Conservation (phyloP, 2,329 filamentous ascomycete genomes). For the Tolypocladium sp. region DNA sequence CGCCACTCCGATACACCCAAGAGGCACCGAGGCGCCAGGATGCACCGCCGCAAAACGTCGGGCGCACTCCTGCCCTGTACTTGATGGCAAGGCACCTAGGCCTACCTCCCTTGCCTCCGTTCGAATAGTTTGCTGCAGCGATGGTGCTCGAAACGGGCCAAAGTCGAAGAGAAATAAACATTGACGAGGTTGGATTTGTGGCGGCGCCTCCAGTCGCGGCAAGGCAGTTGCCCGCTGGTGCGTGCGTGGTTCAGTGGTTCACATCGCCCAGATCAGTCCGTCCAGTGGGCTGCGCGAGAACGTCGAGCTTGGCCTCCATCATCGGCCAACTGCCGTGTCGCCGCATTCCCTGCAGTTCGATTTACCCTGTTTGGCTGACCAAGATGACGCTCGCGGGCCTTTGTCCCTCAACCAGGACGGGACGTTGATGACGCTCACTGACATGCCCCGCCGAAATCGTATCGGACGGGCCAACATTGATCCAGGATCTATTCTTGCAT, state of each 20-base stretch:
- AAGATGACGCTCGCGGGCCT: too few relatives aligned
- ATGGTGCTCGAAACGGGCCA: background rate
- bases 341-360: too few relatives aligned
- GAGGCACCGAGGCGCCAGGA: background rate
- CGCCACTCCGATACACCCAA: background rate
- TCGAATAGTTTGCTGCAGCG: background rate
- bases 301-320: background rate
- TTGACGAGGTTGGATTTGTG: background rate
- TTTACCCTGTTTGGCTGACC: too few relatives aligned
- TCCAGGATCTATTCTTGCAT: background rate
- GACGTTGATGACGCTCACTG: background rate
- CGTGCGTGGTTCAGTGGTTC: background rate
- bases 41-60: background rate
- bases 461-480: background rate
- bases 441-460: background rate
- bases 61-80: background rate
- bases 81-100: too few relatives aligned
- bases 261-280: background rate
- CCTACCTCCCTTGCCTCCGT: too few relatives aligned
- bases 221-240: background rate
- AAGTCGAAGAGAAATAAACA: background rate
- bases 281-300: background rate
- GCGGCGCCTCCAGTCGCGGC: background rate
- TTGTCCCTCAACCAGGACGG: background rate
- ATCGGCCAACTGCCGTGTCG: too few relatives aligned